phyloP scores from a whole-genome alignment of 805 yeast species.

The Saccharomyces mikatae region DNA sequence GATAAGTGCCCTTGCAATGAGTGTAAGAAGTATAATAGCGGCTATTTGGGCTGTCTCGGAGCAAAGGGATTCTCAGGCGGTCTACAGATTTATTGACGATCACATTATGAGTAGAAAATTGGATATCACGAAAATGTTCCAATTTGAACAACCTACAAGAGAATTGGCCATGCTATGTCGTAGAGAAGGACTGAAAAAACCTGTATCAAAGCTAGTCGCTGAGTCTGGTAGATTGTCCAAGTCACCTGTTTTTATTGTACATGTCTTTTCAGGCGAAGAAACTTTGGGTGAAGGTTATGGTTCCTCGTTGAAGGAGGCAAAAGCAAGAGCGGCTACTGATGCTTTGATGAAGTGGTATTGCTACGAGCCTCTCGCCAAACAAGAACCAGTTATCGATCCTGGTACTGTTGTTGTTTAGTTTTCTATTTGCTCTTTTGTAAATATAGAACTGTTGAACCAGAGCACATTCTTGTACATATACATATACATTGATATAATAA shows the following conservation, averaged over 20 bases:
- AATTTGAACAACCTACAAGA: constrained; percentile 77
- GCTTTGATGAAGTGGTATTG: constrained; percentile 89
- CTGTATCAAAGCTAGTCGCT: constrained; percentile 74
- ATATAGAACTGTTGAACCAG: not conserved
- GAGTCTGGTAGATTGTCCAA: constrained; percentile 87
- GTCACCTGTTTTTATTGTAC: constrained; percentile 83
- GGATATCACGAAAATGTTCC: constrained; percentile 64
- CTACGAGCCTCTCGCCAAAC: constrained; percentile 55
- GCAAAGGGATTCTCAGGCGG: constrained; percentile 41
- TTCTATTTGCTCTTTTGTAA: not conserved
- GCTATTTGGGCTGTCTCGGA: constrained; percentile 64
- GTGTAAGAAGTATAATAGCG: constrained; percentile 76
- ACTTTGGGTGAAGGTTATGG: constrained; percentile 94
- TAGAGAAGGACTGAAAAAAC: constrained; percentile 64
- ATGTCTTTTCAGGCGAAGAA: constrained; percentile 75
- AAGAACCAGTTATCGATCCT: constrained; percentile 45
- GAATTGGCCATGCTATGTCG: constrained; percentile 71
- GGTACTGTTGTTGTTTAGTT: constrained; percentile 38
- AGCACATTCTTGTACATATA: constrained; percentile 7
- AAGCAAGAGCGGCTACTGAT: constrained; percentile 83
- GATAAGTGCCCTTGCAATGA: constrained; percentile 43
- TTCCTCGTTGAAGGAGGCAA: constrained; percentile 80
- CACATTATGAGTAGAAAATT: constrained; percentile 80
- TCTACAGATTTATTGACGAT: constrained; percentile 60
- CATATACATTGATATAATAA: constrained; percentile 1